phyloP scores from a whole-genome alignment of 352 stramenopile species.

The Phytophthora pseudosyringae region DNA sequence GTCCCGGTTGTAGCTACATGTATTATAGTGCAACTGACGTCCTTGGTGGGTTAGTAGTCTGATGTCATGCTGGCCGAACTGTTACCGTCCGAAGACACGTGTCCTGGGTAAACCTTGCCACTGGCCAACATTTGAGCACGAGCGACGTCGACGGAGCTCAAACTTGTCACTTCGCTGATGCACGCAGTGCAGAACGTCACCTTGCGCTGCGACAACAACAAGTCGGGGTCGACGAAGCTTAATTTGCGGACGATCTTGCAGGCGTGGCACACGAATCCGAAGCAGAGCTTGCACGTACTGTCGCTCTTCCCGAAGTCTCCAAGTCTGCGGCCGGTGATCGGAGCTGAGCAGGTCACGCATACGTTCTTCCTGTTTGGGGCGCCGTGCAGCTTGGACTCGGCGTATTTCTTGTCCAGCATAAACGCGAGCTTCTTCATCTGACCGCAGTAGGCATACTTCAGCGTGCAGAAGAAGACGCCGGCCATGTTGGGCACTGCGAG shows the following conservation, averaged over 20 bases:
- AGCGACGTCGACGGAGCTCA: conserved; percentile 37
- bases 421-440: conserved; percentile 53
- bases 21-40: not conserved
- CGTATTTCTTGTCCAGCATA: conserved; percentile 41
- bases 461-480: conserved; percentile 28
- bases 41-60: conserved; percentile 13
- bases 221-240: conserved; percentile 47
- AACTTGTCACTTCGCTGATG: conserved; percentile 37
- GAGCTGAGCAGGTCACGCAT: conserved; percentile 39
- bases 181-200: conserved; percentile 50
- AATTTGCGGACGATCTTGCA: conserved; percentile 43
- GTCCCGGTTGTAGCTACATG: not conserved
- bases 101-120: conserved; percentile 22
- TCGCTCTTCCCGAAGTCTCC: conserved; percentile 35
- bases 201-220: conserved; percentile 40
- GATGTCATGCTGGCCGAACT: conserved; percentile 12
- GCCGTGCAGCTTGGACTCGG: conserved; percentile 33
- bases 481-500: conserved; percentile 36
- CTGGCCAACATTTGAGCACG: conserved; percentile 42
- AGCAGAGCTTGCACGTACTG: conserved; percentile 45
- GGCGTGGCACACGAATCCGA: conserved; percentile 40
- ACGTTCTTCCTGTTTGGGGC: conserved; percentile 22
- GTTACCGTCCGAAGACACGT: conserved; percentile 27
- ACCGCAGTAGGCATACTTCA: conserved; percentile 41
- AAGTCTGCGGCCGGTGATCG: conserved; percentile 20